Percentiles rank a stretch among this genome's conserved stretches.
Evolutionary conservation across 2,329 filamentous ascomycete genomes (phyloP).

Genomic region (Chrysosporium keratinophilum): DNA sequence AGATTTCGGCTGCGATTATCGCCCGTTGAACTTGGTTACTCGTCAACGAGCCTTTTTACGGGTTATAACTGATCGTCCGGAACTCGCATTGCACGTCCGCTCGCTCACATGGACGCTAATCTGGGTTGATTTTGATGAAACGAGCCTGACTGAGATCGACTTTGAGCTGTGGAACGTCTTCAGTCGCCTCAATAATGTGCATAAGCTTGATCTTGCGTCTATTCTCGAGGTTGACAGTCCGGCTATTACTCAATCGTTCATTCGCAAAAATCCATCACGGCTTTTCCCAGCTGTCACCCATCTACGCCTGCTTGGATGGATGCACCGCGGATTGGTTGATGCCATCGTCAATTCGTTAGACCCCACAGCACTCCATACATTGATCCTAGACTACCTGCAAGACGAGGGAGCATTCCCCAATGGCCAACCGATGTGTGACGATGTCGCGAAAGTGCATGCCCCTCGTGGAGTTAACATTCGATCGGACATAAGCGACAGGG

Average conservation of each 20-base stretch:
- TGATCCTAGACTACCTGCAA: constrained; percentile 10
- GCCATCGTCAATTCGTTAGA: constrained; percentile 12
- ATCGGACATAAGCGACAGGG: neutral
- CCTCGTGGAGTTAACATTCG: neutral
- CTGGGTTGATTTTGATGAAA: constrained; percentile 9
- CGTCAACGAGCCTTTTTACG: constrained; percentile 12
- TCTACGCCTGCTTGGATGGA: constrained; percentile 14
- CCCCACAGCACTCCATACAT: neutral
- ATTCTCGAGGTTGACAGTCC: constrained; percentile 1
- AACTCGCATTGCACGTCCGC: constrained; percentile 5
- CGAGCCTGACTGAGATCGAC: constrained; percentile 3
- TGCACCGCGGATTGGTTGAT: constrained; percentile 14
- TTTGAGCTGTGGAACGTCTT: constrained; percentile 14
- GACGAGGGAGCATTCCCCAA: constrained; percentile 12
- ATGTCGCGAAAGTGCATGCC: neutral
- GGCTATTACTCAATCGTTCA: neutral
- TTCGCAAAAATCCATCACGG: constrained; percentile 11
- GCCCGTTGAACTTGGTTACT: constrained; percentile 1
- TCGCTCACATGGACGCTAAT: constrained; percentile 12
- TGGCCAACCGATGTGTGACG: constrained; percentile 1
- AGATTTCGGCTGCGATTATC: constrained; percentile 8
- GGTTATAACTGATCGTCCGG: constrained; percentile 4
- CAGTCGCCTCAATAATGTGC: constrained; percentile 11
- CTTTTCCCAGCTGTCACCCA: constrained; percentile 12
- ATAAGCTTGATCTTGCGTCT: constrained; percentile 10